Conservation (phyloP, 2,329 filamentous ascomycete genomes). For the Fusarium pseudograminearum region DNA sequence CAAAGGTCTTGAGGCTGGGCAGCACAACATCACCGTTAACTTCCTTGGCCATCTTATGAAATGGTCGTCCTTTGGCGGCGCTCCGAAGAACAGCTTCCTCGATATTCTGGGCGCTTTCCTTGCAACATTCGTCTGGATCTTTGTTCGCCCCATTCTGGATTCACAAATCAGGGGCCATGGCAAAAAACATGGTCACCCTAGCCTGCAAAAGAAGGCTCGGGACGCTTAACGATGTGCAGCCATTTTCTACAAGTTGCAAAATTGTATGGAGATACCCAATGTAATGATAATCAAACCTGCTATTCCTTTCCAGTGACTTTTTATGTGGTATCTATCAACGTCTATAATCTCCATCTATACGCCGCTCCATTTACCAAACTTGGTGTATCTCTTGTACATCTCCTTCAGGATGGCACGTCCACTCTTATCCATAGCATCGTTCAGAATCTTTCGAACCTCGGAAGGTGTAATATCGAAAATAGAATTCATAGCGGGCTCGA, state of each 20-base stretch:
- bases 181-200: slow-evolving; percentile 70
- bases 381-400: slow-evolving; percentile 69
- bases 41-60: slow-evolving; percentile 80
- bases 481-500: slow-evolving; percentile 69
- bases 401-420: slow-evolving; percentile 70
- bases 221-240: slow-evolving; percentile 3
- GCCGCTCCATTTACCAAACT: slow-evolving; percentile 74
- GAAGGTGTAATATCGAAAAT: slow-evolving; percentile 69
- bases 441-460: slow-evolving; percentile 67
- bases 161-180: slow-evolving; percentile 68
- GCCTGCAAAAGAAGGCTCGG: slow-evolving; percentile 56
- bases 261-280: slow-evolving; percentile 37
- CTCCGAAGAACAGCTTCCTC: slow-evolving; percentile 67
- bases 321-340: slow-evolving; percentile 37
- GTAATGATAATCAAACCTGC: slow-evolving; percentile 16
- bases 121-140: slow-evolving; percentile 67
- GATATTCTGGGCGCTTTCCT: slow-evolving; percentile 70
- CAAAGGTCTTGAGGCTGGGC: slow-evolving; percentile 79
- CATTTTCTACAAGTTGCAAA: neutral
- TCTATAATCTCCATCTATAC: slow-evolving; percentile 54
- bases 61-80: slow-evolving; percentile 67
- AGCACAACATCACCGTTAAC: slow-evolving; percentile 83
- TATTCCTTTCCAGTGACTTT: slow-evolving; percentile 21
- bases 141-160: slow-evolving; percentile 68
- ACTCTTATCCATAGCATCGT: slow-evolving; percentile 69